phyloP scores from a whole-genome alignment of 352 stramenopile species.

The Pythium rhizo-oryzae region DNA sequence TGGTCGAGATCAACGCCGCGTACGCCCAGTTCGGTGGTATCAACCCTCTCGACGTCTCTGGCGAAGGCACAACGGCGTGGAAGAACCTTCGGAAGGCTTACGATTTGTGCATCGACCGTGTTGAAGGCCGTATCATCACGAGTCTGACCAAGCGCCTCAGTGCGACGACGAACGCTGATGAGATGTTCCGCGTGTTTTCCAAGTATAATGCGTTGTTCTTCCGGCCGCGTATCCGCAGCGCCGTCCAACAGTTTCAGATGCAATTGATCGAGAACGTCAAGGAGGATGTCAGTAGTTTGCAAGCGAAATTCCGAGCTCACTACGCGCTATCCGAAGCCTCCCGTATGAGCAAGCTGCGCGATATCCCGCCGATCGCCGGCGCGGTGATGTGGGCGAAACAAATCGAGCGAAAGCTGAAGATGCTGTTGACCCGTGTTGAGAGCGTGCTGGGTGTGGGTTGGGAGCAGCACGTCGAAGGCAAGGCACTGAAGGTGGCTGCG shows the following conservation, averaged over 20 bases:
- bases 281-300: constrained; percentile 95
- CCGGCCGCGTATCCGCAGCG: constrained; percentile 92
- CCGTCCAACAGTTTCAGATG: constrained; percentile 99
- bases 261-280: constrained; percentile 98
- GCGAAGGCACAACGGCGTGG: constrained; percentile 82
- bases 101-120: constrained; percentile 89
- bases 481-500: constrained; percentile 92
- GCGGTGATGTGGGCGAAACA: constrained; percentile 99
- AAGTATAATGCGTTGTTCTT: constrained; percentile 99
- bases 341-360: constrained; percentile 93
- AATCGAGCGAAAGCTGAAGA: constrained; percentile 99
- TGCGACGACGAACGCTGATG: constrained; percentile 91
- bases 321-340: constrained; percentile 97
- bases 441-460: constrained; percentile 97
- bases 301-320: constrained; percentile 94
- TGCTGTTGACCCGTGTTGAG: constrained; percentile 96
- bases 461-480: constrained; percentile 97
- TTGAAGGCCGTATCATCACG: constrained; percentile 92
- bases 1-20: constrained; percentile 88
- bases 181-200: constrained; percentile 97
- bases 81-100: constrained; percentile 89
- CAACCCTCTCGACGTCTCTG: constrained; percentile 87
- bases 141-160: constrained; percentile 89
- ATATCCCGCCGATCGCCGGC: constrained; percentile 97
- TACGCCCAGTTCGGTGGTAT: constrained; percentile 84